phyloP scores from a whole-genome alignment of 305 asterid genomes.

The Fraxinus albicans region DNA sequence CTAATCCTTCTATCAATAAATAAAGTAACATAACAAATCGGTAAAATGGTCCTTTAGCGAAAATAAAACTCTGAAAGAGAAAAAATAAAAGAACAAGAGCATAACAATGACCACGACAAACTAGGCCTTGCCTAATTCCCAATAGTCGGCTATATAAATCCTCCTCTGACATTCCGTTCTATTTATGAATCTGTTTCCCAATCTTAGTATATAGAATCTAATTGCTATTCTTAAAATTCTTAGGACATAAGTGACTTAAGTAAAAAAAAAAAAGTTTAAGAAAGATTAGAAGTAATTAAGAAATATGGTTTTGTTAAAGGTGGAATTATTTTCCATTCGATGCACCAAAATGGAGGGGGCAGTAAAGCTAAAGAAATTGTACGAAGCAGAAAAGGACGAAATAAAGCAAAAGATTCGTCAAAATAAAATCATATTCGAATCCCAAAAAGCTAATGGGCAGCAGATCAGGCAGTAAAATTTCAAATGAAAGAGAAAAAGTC shows the following conservation, averaged over 20 bases:
- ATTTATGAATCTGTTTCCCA: neutral
- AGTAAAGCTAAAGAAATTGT: slow-evolving; percentile 36
- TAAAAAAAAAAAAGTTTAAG: neutral
- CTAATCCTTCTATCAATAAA: neutral
- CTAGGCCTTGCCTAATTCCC: slow-evolving; percentile 22
- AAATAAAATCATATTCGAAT: slow-evolving; percentile 31
- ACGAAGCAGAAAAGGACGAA: slow-evolving; percentile 18
- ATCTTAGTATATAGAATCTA: neutral
- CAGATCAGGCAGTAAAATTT: slow-evolving; percentile 36
- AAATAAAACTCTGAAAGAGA: slow-evolving; percentile 30
- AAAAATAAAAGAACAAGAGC: neutral
- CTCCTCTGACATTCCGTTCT: neutral
- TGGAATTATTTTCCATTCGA: slow-evolving; percentile 31
- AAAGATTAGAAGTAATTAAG: slow-evolving; percentile 13
- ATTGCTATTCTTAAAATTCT: neutral
- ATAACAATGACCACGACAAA: neutral
- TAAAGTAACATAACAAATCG: slow-evolving; percentile 3
- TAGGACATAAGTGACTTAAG: neutral
- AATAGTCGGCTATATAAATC: neutral
- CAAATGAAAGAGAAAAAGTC: slow-evolving; percentile 13
- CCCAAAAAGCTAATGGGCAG: slow-evolving; percentile 27
- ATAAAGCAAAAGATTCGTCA: slow-evolving; percentile 36
- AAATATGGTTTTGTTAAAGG: slow-evolving; percentile 33
- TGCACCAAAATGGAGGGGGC: slow-evolving; percentile 27
- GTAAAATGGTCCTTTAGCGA: slow-evolving; percentile 2